A percentile compares a stretch with the other conserved stretches of the same genome.
Evolutionary conservation across 805 yeast species (phyloP).

Genomic region (Cyberlindnera nakhonratchasimensis): DNA sequence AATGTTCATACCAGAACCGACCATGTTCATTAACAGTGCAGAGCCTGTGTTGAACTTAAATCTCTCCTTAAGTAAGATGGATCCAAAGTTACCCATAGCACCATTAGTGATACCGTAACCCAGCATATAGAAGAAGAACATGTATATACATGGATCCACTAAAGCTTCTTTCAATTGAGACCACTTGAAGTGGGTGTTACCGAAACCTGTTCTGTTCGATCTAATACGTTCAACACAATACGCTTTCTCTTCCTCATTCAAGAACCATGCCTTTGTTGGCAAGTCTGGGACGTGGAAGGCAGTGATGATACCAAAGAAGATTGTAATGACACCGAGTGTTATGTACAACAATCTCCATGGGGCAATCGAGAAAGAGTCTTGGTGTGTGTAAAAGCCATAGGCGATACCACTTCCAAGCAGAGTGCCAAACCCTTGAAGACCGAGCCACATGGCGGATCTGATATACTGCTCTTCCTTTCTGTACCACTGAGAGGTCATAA

Average conservation of each 20-base stretch:
- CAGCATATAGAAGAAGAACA: constrained; percentile 39
- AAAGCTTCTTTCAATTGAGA: constrained; percentile 50
- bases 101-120: constrained; percentile 49
- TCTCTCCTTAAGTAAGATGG: constrained; percentile 10
- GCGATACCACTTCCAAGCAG: constrained; percentile 50
- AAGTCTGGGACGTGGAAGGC: constrained; percentile 50
- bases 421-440: constrained; percentile 43
- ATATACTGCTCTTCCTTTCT: constrained; percentile 41
- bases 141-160: constrained; percentile 47
- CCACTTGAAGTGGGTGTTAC: constrained; percentile 50
- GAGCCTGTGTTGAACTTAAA: constrained; percentile 28
- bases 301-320: constrained; percentile 47
- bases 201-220: constrained; percentile 53
- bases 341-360: constrained; percentile 62
- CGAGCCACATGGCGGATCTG: constrained; percentile 42
- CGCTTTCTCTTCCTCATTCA: constrained; percentile 41
- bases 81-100: constrained; percentile 32
- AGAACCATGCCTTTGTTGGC: constrained; percentile 48
- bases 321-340: constrained; percentile 55
- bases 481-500: constrained; percentile 57
- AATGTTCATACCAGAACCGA: constrained; percentile 34
- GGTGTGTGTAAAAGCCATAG: constrained; percentile 44
- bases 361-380: constrained; percentile 35
- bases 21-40: constrained; percentile 35
- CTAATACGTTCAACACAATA: constrained; percentile 50